Conservation (phyloP, 768 basidiomycete genomes). For the Podaxis mareebaensis region DNA sequence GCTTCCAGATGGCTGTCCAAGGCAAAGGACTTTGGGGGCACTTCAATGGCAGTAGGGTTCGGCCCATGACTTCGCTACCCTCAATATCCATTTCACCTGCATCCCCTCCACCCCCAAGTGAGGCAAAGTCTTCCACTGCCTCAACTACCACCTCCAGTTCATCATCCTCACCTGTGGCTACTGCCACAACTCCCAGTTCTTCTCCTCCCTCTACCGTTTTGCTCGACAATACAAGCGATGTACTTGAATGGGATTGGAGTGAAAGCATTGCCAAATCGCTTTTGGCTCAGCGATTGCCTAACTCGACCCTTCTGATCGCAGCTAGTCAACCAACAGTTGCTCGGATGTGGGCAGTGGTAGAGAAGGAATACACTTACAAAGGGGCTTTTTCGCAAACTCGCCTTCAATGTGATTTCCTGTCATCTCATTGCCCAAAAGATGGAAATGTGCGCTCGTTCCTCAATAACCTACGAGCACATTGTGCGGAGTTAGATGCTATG, state of each 20-base stretch:
- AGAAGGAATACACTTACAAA: slow-evolving; percentile 32
- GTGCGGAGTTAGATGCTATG: slow-evolving; percentile 25
- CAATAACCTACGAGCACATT: slow-evolving; percentile 22
- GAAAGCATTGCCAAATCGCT: not conserved
- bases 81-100: too few species aligned
- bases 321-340: not conserved
- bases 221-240: not conserved
- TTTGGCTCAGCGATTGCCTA: not conserved
- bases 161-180: too few species aligned
- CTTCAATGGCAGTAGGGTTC: too few species aligned
- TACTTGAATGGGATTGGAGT: not conserved
- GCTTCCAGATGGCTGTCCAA: too few species aligned
- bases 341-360: slow-evolving; percentile 30
- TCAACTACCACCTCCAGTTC: too few species aligned
- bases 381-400: slow-evolving; percentile 32
- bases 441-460: slow-evolving; percentile 31
- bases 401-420: slow-evolving; percentile 28
- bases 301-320: not conserved
- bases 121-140: too few species aligned
- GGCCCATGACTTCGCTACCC: too few species aligned
- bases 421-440: slow-evolving; percentile 28
- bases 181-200: too few species aligned
- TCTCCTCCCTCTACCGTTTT: too few species aligned
- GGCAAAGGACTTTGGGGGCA: too few species aligned
- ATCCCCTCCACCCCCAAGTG: too few species aligned